Base-by-base conservation (phyloP, 106 monocot species). In the Chionographis japonica region DNA sequence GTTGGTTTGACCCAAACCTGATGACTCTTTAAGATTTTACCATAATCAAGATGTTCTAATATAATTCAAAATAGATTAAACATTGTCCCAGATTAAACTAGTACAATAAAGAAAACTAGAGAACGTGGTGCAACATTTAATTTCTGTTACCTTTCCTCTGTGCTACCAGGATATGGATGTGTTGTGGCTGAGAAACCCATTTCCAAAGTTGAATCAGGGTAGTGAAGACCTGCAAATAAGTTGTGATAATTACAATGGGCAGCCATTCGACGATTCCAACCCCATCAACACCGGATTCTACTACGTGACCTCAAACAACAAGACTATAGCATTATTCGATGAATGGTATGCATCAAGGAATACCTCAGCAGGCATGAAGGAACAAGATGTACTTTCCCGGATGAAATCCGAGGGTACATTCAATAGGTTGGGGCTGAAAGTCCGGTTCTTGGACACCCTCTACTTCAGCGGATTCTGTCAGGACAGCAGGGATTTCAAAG, bases 241-340 rank as follows among this genome's bases (percentile, higher is more conserved):
- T 61, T 85, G 80, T 59, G 83, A 85, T 56, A 12, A 12, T 14
- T 92, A 69, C 78, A 78, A 73, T 18, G 88, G 85, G 6, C 3
- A 41, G 0, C 85, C 92, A 6, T 62, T 38, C 40, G 75, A 83
- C 65, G 65, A 72, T 19, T 16, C 65, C 54, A 92, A 85, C 71
- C 10, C 12, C 19, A 63, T 76, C 52, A 85, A 92, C 61, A 83
- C 85, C 0, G 88, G 92, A 4, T 88, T 92, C 85, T 88, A 83
- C 73, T 83, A 59, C 40, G 82, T 69, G 8, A 11, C 61, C 37
- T 80, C 92, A 27, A 88, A 78, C 67, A 52, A 73, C 67, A 82
- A 61, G 41, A 88, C 92, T 2, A 68, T 70, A 4, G 68, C 68
- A 11, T 52, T 92, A 12, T 88, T 85, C 54, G 77, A 88, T 27